Conservation (phyloP, 805 yeast species). For the Brettanomyces sp. region DNA sequence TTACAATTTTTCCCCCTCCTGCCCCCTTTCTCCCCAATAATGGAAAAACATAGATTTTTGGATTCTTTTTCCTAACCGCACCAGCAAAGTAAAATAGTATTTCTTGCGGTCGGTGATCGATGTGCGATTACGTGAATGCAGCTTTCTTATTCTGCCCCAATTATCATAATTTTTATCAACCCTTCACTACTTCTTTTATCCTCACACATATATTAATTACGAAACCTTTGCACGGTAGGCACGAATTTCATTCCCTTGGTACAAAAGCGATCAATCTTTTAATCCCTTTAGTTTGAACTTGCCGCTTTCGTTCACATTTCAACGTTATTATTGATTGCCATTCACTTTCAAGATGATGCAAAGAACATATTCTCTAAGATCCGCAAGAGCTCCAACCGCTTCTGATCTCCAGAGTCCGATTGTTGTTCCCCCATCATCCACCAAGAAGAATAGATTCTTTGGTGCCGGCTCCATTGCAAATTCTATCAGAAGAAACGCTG, state of each 20-base stretch:
- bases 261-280: too few species aligned
- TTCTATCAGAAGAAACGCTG: constrained; percentile 51
- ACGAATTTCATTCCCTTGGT: background rate
- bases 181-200: too few species aligned
- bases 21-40: too few species aligned
- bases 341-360: constrained; percentile 42
- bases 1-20: too few species aligned
- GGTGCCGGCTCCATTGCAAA: constrained; percentile 63
- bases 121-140: too few species aligned
- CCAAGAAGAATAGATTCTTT: constrained; percentile 56
- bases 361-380: constrained; percentile 77
- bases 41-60: too few species aligned
- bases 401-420: constrained; percentile 74
- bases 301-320: constrained; percentile 2
- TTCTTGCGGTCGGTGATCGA: too few species aligned
- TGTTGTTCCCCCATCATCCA: constrained; percentile 69
- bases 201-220: background rate
- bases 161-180: too few species aligned
- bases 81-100: too few species aligned
- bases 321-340: background rate
- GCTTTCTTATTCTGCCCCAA: too few species aligned
- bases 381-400: constrained; percentile 73
- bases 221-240: background rate
- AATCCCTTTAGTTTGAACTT: too few species aligned
- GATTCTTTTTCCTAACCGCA: too few species aligned